Base-by-base conservation (phyloP, 345 rosid species). In the Hevea brasiliensis region DNA sequence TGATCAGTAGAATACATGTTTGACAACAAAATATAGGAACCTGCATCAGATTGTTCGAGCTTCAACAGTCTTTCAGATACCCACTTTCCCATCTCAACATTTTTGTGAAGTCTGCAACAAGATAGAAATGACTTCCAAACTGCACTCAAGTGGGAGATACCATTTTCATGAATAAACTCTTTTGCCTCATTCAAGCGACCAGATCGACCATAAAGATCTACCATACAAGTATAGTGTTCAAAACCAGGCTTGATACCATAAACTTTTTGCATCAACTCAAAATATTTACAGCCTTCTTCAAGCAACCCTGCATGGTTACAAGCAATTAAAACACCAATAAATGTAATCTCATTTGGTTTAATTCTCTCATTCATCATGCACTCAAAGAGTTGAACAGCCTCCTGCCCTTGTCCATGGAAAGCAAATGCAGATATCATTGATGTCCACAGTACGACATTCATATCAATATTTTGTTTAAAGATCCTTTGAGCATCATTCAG, bases 171-270 rank as follows among this genome's bases (percentile, higher is more conserved):
- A 67, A 87, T 85, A 54, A 87, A 85, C 66, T 76, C 71, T 80
- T 79, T 85, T 29, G 78, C 65, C 83, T 84, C 83, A 24, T 74
- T 56, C 72, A 87, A 76, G 53, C 12, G 68, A 48, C 89, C 91
- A 21, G 76, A 83, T 63, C 91, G 86, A 42, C 91, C 86, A 76
- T 77, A 85, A 27, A 87, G 81, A 74, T 85, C 89, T 55, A 84
- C 89, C 91, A 87, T 87, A 61, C 86, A 84, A 27, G 81, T 77
- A 69, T 81, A 85, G 72, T 87, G 91, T 59, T 87, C 87, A 56
- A 82, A 59, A n/a, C 59, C 58, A 15, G 89, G 91, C 63, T 71
- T 74, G 71, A 87, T 81, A 53, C 81, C 73, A 51, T 79, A 73
- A 58, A 65, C 80, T 65, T 79, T 77, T 73, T 81, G 81, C 91